These are phyloP conservation scores for Termitomyces sp. DNA, from an alignment of 768 basidiomycete species.

Conservation along the genomic window DNA sequence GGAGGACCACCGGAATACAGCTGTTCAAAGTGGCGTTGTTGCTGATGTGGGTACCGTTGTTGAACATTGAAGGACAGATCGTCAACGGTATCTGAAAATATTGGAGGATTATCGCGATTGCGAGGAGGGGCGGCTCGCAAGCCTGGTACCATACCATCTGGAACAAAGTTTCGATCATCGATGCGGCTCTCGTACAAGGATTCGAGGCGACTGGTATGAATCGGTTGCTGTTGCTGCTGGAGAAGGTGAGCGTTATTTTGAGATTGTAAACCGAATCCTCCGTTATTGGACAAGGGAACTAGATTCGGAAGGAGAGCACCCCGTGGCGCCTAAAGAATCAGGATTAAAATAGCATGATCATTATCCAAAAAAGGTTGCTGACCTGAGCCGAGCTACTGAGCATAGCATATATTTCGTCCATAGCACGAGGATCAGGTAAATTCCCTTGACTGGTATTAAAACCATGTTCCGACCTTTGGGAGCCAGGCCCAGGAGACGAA, in stretches of 20 bases:
- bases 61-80: constrained; percentile 56
- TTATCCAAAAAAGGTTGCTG: constrained; percentile 14
- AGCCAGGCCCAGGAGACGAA: constrained; percentile 36
- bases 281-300: constrained; percentile 21
- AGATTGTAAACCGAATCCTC: constrained; percentile 28
- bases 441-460: constrained; percentile 27
- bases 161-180: constrained; percentile 75
- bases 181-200: constrained; percentile 67
- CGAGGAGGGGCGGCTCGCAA: constrained; percentile 64
- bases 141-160: constrained; percentile 84
- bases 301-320: constrained; percentile 18
- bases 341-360: not conserved
- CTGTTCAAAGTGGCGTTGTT: constrained; percentile 49
- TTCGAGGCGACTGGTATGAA: constrained; percentile 51
- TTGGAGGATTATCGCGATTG: constrained; percentile 46
- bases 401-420: constrained; percentile 83
- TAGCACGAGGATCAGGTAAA: constrained; percentile 50
- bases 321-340: constrained; percentile 25
- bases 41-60: constrained; percentile 48
- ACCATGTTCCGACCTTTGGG: constrained; percentile 42
- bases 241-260: constrained; percentile 33
- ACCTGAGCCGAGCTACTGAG: constrained; percentile 75
- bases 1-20: constrained; percentile 48
- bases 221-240: constrained; percentile 32
- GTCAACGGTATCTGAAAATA: constrained; percentile 59